These are phyloP conservation scores for Arthrocladium fulminans DNA, from an alignment of 2,329 filamentous ascomycete genomes.

Conservation along the genomic window DNA sequence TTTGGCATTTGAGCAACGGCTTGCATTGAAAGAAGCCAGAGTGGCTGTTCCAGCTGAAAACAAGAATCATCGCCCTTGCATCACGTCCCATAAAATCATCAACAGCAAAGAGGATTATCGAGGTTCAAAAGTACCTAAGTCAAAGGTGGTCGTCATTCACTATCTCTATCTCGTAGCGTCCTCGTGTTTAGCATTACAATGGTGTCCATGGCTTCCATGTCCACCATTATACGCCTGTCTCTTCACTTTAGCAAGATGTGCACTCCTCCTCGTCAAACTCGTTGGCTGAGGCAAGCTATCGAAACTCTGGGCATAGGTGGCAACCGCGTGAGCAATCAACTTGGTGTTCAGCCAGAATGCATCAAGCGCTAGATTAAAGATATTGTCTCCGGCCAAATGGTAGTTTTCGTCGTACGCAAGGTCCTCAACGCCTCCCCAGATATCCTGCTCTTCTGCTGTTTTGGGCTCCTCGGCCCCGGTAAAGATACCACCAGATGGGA, in stretches of 20 bases:
- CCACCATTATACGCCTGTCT: neutral
- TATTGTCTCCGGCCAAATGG: slow-evolving; percentile 45
- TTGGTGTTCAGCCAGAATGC: slow-evolving; percentile 49
- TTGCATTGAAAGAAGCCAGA: no score
- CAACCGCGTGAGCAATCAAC: slow-evolving; percentile 63
- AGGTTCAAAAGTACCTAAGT: no score
- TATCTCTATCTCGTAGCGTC: neutral
- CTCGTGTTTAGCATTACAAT: neutral
- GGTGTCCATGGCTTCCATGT: neutral
- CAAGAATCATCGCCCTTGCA: no score
- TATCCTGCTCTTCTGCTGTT: slow-evolving; percentile 53
- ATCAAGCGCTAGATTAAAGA: slow-evolving; percentile 45
- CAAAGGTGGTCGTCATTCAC: no score
- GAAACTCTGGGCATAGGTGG: slow-evolving; percentile 48
- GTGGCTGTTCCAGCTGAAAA: no score
- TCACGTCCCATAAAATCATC: no score
- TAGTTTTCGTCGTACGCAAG: slow-evolving; percentile 50
- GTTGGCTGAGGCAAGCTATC: neutral
- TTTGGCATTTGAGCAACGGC: no score
- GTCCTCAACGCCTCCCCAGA: slow-evolving; percentile 64
- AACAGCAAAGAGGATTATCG: no score
- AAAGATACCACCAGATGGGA: slow-evolving; percentile 66
- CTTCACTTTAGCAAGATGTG: neutral
- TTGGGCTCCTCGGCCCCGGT: slow-evolving; percentile 71
- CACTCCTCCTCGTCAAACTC: neutral